These are phyloP conservation scores for Hypoxylon sp. DNA, from an alignment of 2,329 filamentous ascomycete genomes.

Conservation along the genomic window DNA sequence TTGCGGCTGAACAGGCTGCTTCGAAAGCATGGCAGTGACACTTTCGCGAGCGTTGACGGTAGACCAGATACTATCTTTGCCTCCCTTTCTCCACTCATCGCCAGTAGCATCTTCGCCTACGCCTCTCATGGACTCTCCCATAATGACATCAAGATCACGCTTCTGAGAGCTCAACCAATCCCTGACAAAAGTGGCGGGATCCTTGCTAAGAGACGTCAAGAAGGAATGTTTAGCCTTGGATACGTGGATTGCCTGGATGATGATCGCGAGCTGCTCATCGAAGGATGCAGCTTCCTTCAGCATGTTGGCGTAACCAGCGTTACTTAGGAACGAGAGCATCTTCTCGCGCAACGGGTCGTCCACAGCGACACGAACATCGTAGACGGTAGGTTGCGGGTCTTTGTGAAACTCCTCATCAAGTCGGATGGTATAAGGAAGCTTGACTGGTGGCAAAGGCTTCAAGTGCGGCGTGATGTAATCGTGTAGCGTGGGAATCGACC, in stretches of 20 bases:
- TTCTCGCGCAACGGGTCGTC: slow-evolving; percentile 83
- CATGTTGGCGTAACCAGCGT: slow-evolving; percentile 76
- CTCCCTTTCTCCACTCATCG: slow-evolving; percentile 77
- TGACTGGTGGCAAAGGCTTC: slow-evolving; percentile 81
- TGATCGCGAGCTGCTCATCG: slow-evolving; percentile 86
- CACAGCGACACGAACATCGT: slow-evolving; percentile 87
- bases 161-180: slow-evolving; percentile 94
- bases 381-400: slow-evolving; percentile 82
- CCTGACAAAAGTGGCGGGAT: slow-evolving; percentile 86
- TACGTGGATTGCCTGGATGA: slow-evolving; percentile 85
- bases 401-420: slow-evolving; percentile 88
- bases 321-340: slow-evolving; percentile 74
- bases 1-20: slow-evolving; percentile 57
- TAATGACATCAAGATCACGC: slow-evolving; percentile 87
- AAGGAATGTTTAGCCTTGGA: slow-evolving; percentile 94
- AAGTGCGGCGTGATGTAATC: slow-evolving; percentile 85
- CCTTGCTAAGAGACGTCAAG: slow-evolving; percentile 80
- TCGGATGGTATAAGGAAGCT: slow-evolving; percentile 91
- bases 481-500: slow-evolving; percentile 87
- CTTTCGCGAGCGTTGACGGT: slow-evolving; percentile 72
- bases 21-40: slow-evolving; percentile 71
- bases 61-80: slow-evolving; percentile 67
- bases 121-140: slow-evolving; percentile 82
- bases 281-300: slow-evolving; percentile 81
- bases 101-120: slow-evolving; percentile 67